Evolutionary conservation across 495 filamentous ascomycete genomes (phyloP).

Genomic region (Acidomyces sp.): DNA sequence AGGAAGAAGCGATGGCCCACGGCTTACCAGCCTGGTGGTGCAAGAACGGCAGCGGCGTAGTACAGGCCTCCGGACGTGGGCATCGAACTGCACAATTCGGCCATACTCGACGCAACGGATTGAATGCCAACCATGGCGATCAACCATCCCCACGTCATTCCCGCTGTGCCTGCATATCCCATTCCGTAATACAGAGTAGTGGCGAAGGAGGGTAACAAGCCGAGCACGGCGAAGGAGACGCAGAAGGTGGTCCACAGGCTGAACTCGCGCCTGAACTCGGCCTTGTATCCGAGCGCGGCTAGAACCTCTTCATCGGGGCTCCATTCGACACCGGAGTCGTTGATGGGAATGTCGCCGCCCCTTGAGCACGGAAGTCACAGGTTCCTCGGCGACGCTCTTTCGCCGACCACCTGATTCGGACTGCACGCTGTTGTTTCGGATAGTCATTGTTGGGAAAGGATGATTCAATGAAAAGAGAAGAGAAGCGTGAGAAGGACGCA

Average conservation of each 20-base stretch:
- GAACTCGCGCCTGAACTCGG: conserved; percentile 73
- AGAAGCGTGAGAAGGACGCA: no score
- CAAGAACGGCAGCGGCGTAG: conserved; percentile 67
- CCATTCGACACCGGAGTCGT: conserved; percentile 36
- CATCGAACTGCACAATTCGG: conserved; percentile 55
- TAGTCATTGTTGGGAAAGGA: conserved; percentile 16
- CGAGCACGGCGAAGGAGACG: conserved; percentile 64
- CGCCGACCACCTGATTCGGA: conserved; percentile 14
- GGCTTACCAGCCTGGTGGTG: conserved; percentile 39
- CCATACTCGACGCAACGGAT: conserved; percentile 56
- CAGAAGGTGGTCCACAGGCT: conserved; percentile 74
- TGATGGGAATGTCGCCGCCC: conserved; percentile 47
- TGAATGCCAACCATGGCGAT: conserved; percentile 64
- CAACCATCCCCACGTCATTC: conserved; percentile 76
- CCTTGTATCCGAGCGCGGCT: conserved; percentile 51
- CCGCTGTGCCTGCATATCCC: conserved; percentile 65
- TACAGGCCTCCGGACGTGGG: conserved; percentile 66
- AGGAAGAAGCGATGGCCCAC: no score
- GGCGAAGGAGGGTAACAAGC: conserved; percentile 61
- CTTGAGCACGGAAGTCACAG: conserved; percentile 55
- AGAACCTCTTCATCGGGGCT: conserved; percentile 55
- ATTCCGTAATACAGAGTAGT: conserved; percentile 67
- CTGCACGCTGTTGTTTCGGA: conserved; percentile 17
- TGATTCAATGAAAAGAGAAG: no score
- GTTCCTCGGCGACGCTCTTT: conserved; percentile 36